phyloP scores from a whole-genome alignment of 129 eudicot species.

The Flaveria linearis region DNA sequence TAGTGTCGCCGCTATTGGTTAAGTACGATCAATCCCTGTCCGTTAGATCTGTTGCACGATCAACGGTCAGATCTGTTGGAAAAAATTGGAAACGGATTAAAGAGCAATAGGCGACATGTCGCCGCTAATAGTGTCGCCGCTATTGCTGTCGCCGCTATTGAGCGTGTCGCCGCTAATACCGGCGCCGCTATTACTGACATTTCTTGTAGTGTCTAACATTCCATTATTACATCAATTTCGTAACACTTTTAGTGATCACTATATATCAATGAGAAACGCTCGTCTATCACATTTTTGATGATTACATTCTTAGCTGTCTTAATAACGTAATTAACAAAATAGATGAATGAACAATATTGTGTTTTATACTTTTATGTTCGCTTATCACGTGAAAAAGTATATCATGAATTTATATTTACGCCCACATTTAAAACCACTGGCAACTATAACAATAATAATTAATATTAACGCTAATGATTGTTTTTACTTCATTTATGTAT shows the following conservation, averaged over 20 bases:
- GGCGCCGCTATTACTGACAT: too few species aligned
- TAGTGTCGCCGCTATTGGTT: too few species aligned
- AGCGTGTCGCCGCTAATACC: too few species aligned
- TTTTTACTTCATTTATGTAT: neutral
- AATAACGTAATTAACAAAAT: neutral
- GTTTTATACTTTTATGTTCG: neutral
- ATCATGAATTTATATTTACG: neutral
- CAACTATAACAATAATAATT: neutral
- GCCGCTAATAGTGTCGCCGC: too few species aligned
- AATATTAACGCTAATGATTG: neutral
- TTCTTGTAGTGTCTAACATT: too few species aligned
- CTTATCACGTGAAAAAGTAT: neutral
- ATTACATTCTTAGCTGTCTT: slow-evolving; percentile 11
- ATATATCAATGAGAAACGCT: neutral
- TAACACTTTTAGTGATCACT: neutral
- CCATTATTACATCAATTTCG: neutral
- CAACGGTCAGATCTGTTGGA: too few species aligned
- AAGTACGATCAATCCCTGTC: too few species aligned
- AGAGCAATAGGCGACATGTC: too few species aligned
- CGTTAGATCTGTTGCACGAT: too few species aligned
- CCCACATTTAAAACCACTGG: neutral
- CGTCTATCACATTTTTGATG: neutral
- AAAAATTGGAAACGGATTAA: too few species aligned
- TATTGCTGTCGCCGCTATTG: too few species aligned
- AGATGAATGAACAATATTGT: neutral